A percentile compares a stretch with the other conserved stretches of the same genome.
These are phyloP conservation scores for Quercus alba DNA, from an alignment of 306 rosid species.

Conservation along the genomic window DNA sequence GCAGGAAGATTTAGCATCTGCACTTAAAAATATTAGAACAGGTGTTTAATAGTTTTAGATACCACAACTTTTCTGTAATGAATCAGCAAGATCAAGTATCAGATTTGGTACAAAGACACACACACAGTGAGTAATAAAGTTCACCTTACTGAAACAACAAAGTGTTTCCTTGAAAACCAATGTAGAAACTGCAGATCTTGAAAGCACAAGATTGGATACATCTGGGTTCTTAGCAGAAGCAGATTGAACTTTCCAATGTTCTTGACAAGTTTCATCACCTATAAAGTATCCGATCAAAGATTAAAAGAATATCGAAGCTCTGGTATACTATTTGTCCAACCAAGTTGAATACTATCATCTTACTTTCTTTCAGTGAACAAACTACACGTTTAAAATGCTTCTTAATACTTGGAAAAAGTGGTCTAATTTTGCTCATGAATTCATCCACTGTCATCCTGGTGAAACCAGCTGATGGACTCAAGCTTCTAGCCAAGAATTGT, in stretches of 20 bases:
- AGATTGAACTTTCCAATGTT: conserved; percentile 37
- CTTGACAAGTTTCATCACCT: conserved; percentile 32
- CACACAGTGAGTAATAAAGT: neutral
- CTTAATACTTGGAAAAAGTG: conserved; percentile 33
- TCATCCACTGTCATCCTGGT: conserved; percentile 22
- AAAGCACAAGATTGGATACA: conserved; percentile 23
- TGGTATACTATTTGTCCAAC: neutral
- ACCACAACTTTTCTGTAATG: neutral
- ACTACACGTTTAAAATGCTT: conserved; percentile 26
- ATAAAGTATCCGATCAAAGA: neutral
- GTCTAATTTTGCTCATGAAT: conserved; percentile 19
- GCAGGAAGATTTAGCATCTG: conserved; percentile 33
- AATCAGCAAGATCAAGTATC: conserved; percentile 1
- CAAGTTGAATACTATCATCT: neutral
- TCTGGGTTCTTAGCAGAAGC: conserved; percentile 35
- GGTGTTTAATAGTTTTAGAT: neutral
- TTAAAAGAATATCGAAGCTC: neutral
- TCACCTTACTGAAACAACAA: conserved; percentile 28
- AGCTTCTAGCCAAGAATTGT: conserved; percentile 21
- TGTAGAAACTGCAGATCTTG: conserved; percentile 27
- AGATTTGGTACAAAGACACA: neutral
- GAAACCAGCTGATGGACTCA: conserved; percentile 24
- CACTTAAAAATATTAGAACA: neutral
- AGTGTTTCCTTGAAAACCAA: conserved; percentile 31
- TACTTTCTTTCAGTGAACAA: conserved; percentile 23